Conservation (phyloP, 2,329 filamentous ascomycete genomes). For the Cercospora zeina region DNA sequence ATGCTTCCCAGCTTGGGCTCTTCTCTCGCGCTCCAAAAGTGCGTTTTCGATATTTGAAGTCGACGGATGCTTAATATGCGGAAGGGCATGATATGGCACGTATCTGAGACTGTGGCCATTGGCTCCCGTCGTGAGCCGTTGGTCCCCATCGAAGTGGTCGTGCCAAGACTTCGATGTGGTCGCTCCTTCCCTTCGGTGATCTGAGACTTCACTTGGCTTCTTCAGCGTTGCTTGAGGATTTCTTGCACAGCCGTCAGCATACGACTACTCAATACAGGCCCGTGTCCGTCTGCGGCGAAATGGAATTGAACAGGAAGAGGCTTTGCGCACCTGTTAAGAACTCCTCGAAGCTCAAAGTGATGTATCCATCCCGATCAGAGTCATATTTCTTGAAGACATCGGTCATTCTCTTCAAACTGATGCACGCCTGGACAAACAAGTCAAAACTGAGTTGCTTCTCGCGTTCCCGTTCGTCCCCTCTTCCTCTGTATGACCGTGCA, state of each 20-base stretch:
- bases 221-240: conserved; percentile 33
- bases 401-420: conserved; percentile 96
- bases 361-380: conserved; percentile 89
- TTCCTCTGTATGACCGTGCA: conserved; percentile 54
- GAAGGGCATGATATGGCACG: neutral
- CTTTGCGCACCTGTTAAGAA: conserved; percentile 58
- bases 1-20: neutral
- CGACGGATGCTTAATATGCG: neutral
- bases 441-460: conserved; percentile 65
- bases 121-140: neutral
- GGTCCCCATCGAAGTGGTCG: neutral
- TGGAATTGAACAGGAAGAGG: conserved; percentile 57
- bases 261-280: conserved; percentile 48
- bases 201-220: neutral
- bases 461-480: conserved; percentile 42
- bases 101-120: neutral
- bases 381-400: conserved; percentile 99
- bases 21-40: neutral
- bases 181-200: neutral
- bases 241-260: conserved; percentile 30
- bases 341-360: conserved; percentile 58
- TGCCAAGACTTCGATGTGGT: neutral
- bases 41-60: neutral
- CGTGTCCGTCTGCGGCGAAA: conserved; percentile 53
- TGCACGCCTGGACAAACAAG: conserved; percentile 95